A percentile compares a stretch with the other conserved stretches of the same genome.
Evolutionary conservation across 2,329 filamentous ascomycete genomes (phyloP).

Genomic region (Neocatenulostroma microsporum): DNA sequence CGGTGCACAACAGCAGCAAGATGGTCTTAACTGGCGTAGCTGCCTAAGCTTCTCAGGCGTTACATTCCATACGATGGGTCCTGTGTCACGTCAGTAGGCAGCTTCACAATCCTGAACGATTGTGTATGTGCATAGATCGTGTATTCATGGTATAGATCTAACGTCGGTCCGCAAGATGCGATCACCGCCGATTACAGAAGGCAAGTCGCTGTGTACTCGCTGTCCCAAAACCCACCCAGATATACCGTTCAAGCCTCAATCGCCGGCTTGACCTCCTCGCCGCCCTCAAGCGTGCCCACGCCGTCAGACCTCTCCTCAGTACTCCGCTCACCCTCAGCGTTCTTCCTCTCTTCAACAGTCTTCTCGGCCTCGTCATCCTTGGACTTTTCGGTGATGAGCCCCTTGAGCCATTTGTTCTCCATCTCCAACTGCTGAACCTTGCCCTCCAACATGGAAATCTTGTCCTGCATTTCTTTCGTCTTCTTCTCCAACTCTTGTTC

Average conservation of each 20-base stretch:
- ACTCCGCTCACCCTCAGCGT: constrained; percentile 20
- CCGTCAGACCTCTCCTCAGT: constrained; percentile 24
- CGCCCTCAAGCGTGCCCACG: constrained; percentile 27
- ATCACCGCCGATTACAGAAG: too few relatives aligned
- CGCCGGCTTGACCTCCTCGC: constrained; percentile 1
- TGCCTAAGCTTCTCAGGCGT: too few relatives aligned
- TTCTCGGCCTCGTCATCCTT: constrained; percentile 23
- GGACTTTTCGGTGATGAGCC: constrained; percentile 45
- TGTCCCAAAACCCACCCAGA: neutral
- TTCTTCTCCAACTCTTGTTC: constrained; percentile 46
- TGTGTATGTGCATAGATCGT: too few relatives aligned
- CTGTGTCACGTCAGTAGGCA: too few relatives aligned
- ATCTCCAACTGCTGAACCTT: constrained; percentile 45
- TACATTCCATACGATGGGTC: too few relatives aligned
- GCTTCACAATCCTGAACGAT: too few relatives aligned
- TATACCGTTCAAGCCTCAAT: neutral
- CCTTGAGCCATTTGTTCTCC: constrained; percentile 48
- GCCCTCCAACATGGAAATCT: constrained; percentile 38
- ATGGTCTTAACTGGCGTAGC: too few relatives aligned
- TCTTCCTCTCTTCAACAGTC: constrained; percentile 16
- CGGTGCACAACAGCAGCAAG: too few relatives aligned
- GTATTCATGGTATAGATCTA: too few relatives aligned
- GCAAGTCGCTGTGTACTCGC: neutral
- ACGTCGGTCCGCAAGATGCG: too few relatives aligned
- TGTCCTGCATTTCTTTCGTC: constrained; percentile 45